Evolutionary conservation across 2,329 filamentous ascomycete species (phyloP).

Genomic region (Paecilomyces niveus): DNA sequence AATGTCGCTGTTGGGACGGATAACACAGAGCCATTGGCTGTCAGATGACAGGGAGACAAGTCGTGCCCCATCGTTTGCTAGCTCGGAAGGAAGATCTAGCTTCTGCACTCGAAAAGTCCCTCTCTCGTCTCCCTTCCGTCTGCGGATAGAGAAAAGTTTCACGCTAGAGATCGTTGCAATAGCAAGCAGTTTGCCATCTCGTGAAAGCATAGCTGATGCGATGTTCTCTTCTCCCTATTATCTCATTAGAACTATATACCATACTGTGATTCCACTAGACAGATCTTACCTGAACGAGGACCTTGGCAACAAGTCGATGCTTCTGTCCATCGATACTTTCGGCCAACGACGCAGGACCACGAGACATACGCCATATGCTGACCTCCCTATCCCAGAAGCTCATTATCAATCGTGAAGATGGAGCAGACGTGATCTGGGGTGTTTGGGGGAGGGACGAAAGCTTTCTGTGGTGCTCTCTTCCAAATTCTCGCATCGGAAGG

Average conservation of each 20-base stretch:
- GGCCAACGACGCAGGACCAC: constrained; percentile 39
- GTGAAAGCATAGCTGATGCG: constrained; percentile 64
- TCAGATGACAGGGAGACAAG: constrained; percentile 49
- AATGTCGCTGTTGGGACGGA: constrained; percentile 56
- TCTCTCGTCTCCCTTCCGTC: constrained; percentile 44
- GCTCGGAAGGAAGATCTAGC: constrained; percentile 53
- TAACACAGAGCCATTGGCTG: constrained; percentile 38
- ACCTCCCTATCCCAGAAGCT: constrained; percentile 91
- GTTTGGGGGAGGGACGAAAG: constrained; percentile 79
- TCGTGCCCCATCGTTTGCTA: constrained; percentile 59
- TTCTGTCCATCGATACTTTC: constrained; percentile 34
- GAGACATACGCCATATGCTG: constrained; percentile 65
- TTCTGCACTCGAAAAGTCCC: constrained; percentile 65
- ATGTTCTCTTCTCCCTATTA: constrained; percentile 72
- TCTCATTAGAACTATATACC: constrained; percentile 21
- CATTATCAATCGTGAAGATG: constrained; percentile 66
- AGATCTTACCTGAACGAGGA: constrained; percentile 45
- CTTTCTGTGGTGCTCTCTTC: constrained; percentile 70
- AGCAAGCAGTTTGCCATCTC: constrained; percentile 65
- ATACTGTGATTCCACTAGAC: constrained; percentile 21
- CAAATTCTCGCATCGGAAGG: constrained; percentile 69
- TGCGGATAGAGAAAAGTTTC: constrained; percentile 67
- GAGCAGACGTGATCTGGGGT: constrained; percentile 65
- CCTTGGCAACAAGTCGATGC: constrained; percentile 55
- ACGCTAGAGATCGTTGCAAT: constrained; percentile 67